phyloP scores from a whole-genome alignment of 495 filamentous ascomycete species.

The Cryomyces antarcticus region DNA sequence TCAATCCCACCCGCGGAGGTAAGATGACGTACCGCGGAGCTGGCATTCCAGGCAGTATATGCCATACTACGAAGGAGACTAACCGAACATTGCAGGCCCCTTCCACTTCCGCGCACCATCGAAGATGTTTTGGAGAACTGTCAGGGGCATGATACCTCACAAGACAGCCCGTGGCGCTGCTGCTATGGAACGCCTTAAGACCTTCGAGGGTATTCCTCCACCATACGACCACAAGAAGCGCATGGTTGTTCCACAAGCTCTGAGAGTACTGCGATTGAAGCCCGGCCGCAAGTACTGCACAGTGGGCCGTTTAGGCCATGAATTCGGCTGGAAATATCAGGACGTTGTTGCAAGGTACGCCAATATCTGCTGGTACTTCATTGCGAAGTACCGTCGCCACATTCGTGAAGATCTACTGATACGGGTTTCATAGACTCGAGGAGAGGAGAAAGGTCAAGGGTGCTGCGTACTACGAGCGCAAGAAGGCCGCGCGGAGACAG shows the following conservation, averaged over 20 bases:
- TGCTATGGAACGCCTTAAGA: slow-evolving; percentile 93
- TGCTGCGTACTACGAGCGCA: slow-evolving; percentile 96
- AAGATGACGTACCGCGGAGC: slow-evolving; percentile 17
- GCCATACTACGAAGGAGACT: not conserved
- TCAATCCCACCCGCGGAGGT: slow-evolving; percentile 96
- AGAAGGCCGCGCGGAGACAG: slow-evolving; percentile 84
- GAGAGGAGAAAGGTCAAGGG: slow-evolving; percentile 98
- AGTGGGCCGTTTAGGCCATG: slow-evolving; percentile 88
- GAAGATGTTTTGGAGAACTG: slow-evolving; percentile 98
- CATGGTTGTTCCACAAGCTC: slow-evolving; percentile 94
- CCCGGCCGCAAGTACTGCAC: slow-evolving; percentile 99
- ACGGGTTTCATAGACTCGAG: slow-evolving; percentile 51
- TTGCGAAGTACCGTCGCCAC: not conserved
- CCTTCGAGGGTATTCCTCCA: slow-evolving; percentile 97
- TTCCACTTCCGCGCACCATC: slow-evolving; percentile 99
- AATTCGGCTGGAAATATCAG: slow-evolving; percentile 99
- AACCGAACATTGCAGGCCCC: slow-evolving; percentile 40
- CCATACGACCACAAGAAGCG: slow-evolving; percentile 99
- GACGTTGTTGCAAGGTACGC: slow-evolving; percentile 92
- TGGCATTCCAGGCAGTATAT: not conserved
- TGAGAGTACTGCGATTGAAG: slow-evolving; percentile 83
- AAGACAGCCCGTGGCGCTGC: slow-evolving; percentile 95
- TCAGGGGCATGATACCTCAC: slow-evolving; percentile 99
- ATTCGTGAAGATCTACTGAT: not conserved
- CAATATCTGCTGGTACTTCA: not conserved